A percentile compares a stretch with the other conserved stretches of the same genome.
phyloP scores from a whole-genome alignment of 2,329 filamentous ascomycete species.

The Cladosporium austrohemisphaericum region DNA sequence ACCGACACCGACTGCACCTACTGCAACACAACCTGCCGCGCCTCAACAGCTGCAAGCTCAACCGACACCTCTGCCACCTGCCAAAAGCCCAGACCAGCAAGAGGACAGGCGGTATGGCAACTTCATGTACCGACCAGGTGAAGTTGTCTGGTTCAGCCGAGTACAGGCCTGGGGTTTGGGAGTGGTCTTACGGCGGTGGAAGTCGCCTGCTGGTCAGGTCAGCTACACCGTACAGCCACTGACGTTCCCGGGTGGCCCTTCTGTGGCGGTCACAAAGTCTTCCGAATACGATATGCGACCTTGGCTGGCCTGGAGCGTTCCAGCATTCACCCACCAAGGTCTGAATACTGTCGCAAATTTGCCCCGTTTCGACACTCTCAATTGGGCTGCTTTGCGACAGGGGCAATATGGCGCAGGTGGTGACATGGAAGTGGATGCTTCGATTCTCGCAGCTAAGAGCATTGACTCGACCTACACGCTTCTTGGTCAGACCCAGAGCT shows the following conservation, averaged over 20 bases:
- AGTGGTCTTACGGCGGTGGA: slow-evolving; percentile 47
- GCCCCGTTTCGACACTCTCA: slow-evolving; percentile 46
- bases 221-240: slow-evolving; percentile 36
- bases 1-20: slow-evolving; percentile 15
- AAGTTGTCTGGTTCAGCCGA: slow-evolving; percentile 55
- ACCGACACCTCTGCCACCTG: slow-evolving; percentile 35
- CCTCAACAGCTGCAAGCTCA: slow-evolving; percentile 18
- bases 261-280: slow-evolving; percentile 40
- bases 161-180: slow-evolving; percentile 53
- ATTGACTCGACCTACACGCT: slow-evolving; percentile 55
- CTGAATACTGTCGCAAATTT: slow-evolving; percentile 39
- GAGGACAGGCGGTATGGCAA: slow-evolving; percentile 46
- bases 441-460: slow-evolving; percentile 54
- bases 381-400: slow-evolving; percentile 47
- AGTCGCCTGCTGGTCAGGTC: slow-evolving; percentile 17
- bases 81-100: slow-evolving; percentile 46
- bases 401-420: slow-evolving; percentile 41
- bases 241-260: slow-evolving; percentile 31
- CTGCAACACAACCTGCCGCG: slow-evolving; percentile 15
- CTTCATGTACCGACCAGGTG: slow-evolving; percentile 53
- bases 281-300: slow-evolving; percentile 48
- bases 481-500: slow-evolving; percentile 45
- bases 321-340: slow-evolving; percentile 45
- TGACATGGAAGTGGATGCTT: slow-evolving; percentile 54
- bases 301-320: slow-evolving; percentile 58